phyloP scores from a whole-genome alignment of 1,284 basidiomycete genomes.

The Wallemia hederae region DNA sequence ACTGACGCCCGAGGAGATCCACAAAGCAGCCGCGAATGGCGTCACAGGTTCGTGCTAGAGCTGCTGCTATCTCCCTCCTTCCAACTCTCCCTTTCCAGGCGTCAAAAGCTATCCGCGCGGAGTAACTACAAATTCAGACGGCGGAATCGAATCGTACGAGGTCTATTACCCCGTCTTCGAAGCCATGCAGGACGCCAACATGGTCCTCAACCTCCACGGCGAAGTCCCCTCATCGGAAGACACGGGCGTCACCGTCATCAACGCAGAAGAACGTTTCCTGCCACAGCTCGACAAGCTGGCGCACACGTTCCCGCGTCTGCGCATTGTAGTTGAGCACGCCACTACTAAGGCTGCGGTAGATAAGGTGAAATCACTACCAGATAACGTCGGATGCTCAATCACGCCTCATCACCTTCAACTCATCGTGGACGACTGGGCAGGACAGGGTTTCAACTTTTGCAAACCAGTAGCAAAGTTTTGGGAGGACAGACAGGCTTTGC shows the following conservation, averaged over 20 bases:
- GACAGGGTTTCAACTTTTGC: constrained; percentile 86
- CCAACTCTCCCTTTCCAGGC: constrained; percentile 21
- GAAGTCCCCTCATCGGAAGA: constrained; percentile 74
- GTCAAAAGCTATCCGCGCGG: constrained; percentile 94
- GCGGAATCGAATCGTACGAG: constrained; percentile 88
- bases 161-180: constrained; percentile 81
- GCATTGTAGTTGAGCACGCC: constrained; percentile 97
- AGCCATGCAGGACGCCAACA: constrained; percentile 71
- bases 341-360: constrained; percentile 89
- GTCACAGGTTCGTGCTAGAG: constrained; percentile 29
- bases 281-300: constrained; percentile 65
- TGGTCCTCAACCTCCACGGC: constrained; percentile 91
- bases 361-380: constrained; percentile 41
- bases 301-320: constrained; percentile 55
- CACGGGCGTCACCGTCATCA: constrained; percentile 74
- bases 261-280: constrained; percentile 74
- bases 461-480: constrained; percentile 96
- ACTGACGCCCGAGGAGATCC: constrained; percentile 69
- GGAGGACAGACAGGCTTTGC: constrained; percentile 59
- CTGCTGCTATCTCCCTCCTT: constrained; percentile 3
- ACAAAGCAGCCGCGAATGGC: constrained; percentile 57
- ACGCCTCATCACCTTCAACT: constrained; percentile 87
- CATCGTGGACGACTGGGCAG: constrained; percentile 91
- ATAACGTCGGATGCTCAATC: constrained; percentile 83
- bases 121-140: constrained; percentile 90